Evolutionary conservation across 768 basidiomycete species (phyloP).

Genomic region (Mrakia frigida): DNA sequence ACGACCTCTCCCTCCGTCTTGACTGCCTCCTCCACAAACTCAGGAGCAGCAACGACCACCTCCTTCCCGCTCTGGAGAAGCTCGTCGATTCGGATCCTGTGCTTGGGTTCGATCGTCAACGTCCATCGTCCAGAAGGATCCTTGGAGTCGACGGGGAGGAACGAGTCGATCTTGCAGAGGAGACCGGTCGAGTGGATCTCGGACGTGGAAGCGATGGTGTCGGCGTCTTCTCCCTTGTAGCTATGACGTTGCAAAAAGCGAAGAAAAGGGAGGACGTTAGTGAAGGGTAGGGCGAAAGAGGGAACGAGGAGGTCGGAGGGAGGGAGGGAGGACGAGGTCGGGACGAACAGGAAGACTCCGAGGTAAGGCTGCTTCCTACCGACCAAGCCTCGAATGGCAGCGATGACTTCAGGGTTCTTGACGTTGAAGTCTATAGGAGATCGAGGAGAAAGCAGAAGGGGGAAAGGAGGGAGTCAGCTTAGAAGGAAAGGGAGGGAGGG

Average conservation of each 20-base stretch:
- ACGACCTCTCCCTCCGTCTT: slow-evolving; percentile 30
- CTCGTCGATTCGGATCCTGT: slow-evolving; percentile 21
- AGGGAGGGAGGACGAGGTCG: neutral
- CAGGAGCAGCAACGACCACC: slow-evolving; percentile 37
- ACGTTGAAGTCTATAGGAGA: slow-evolving; percentile 73
- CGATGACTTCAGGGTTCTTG: slow-evolving; percentile 80
- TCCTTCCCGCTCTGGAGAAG: slow-evolving; percentile 47
- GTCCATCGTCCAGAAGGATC: neutral
- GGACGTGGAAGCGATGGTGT: slow-evolving; percentile 52
- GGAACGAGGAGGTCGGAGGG: neutral
- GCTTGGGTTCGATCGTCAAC: slow-evolving; percentile 37
- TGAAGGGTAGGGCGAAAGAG: neutral
- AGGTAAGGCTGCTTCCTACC: slow-evolving; percentile 96
- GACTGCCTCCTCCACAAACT: slow-evolving; percentile 10
- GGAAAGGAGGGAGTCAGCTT: neutral
- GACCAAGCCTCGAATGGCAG: slow-evolving; percentile 56
- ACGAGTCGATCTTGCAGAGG: slow-evolving; percentile 24
- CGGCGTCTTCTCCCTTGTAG: slow-evolving; percentile 77
- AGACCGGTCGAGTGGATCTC: slow-evolving; percentile 27
- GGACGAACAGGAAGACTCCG: slow-evolving; percentile 55
- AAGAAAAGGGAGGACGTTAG: no score
- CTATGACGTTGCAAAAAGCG: neutral
- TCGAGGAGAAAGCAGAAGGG: no score
- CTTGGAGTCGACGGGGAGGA: slow-evolving; percentile 8
- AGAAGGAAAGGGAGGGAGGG: no score